phyloP scores from a whole-genome alignment of 345 rosid species.

The Populus euphratica region DNA sequence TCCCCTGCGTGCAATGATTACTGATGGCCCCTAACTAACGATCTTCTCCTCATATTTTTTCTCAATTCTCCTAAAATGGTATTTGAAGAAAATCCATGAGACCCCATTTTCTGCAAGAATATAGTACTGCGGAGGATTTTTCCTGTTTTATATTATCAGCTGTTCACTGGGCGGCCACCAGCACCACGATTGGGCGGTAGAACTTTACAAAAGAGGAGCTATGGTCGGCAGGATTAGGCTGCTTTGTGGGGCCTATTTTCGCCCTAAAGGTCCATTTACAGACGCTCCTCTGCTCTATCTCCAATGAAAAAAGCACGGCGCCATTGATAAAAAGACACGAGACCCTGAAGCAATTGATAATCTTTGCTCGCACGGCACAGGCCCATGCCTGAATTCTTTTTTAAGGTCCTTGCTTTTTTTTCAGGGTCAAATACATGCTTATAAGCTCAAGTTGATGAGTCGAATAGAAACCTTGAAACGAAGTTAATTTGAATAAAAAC shows the following conservation, averaged over 20 bases:
- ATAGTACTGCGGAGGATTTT: not conserved
- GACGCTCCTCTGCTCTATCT: conserved; percentile 28
- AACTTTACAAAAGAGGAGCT: conserved; percentile 11
- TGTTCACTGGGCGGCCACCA: not conserved
- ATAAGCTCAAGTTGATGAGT: too few relatives aligned
- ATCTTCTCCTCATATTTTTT: not conserved
- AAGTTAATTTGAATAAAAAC: too few relatives aligned
- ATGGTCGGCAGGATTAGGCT: conserved; percentile 36
- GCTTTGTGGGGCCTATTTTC: conserved; percentile 18
- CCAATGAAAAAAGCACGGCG: not conserved
- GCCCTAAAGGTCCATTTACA: conserved; percentile 8
- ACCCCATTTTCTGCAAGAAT: not conserved
- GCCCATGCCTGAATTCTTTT: not conserved
- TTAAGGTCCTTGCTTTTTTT: too few relatives aligned
- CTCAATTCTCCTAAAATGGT: not conserved
- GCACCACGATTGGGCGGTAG: conserved; percentile 19
- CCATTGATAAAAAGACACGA: not conserved
- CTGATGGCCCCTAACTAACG: too few relatives aligned
- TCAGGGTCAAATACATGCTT: too few relatives aligned
- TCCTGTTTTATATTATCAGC: not conserved
- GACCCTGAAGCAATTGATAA: not conserved
- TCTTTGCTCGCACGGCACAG: not conserved
- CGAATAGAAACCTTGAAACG: too few relatives aligned
- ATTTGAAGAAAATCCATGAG: not conserved
- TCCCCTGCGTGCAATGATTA: too few relatives aligned